Evolutionary conservation across 495 filamentous ascomycete species (phyloP).

Genomic region (Lepidopterella palustris): DNA sequence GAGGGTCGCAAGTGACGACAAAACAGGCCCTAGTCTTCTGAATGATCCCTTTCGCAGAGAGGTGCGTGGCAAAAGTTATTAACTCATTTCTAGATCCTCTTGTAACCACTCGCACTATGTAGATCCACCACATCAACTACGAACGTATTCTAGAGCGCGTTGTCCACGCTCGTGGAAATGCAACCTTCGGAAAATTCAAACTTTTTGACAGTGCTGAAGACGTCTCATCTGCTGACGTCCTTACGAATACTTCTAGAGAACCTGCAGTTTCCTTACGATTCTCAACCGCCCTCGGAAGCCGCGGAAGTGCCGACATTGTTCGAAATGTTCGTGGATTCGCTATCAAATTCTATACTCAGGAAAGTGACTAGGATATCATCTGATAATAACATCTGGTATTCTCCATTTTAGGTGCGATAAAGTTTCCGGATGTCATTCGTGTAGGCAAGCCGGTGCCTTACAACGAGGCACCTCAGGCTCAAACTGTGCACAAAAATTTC

Average conservation of each 20-base stretch:
- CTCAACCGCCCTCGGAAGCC: conserved; percentile 73
- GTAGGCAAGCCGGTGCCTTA: conserved; percentile 45
- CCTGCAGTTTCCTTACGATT: conserved; percentile 79
- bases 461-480: conserved; percentile 53
- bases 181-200: conserved; percentile 78
- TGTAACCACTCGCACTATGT: neutral
- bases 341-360: conserved; percentile 74
- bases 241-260: conserved; percentile 72
- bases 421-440: neutral
- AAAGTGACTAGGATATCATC: conserved; percentile 76
- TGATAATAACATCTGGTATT: conserved; percentile 61
- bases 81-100: neutral
- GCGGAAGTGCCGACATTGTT: conserved; percentile 73
- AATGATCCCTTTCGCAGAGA: conserved; percentile 74
- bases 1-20: conserved; percentile 51
- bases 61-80: conserved; percentile 39
- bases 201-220: conserved; percentile 63
- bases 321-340: conserved; percentile 79
- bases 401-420: conserved; percentile 25
- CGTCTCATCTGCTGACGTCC: conserved; percentile 61
- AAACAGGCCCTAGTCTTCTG: conserved; percentile 66
- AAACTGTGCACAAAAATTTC: conserved; percentile 54
- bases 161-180: conserved; percentile 78
- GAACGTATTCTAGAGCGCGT: conserved; percentile 85
- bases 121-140: conserved; percentile 80